Percentiles rank a stretch among this genome's conserved stretches.
These are phyloP conservation scores for Alternaria sp. DNA, from an alignment of 2,329 filamentous ascomycete species.

Conservation along the genomic window DNA sequence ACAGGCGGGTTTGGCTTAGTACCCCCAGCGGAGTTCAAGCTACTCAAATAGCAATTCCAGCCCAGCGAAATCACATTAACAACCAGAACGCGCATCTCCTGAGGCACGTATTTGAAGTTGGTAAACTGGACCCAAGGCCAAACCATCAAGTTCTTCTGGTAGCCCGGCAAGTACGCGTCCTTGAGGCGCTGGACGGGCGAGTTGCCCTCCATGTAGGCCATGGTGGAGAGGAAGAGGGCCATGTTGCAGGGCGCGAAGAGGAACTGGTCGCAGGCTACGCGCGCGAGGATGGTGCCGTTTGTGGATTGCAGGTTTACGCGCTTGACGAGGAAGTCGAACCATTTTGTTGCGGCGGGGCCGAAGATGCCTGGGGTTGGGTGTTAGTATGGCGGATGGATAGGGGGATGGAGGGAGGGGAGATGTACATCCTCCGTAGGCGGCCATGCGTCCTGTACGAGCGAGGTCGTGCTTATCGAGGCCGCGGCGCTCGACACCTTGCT, in stretches of 20 bases:
- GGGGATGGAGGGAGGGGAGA: slow-evolving; percentile 18
- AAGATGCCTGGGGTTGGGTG: slow-evolving; percentile 73
- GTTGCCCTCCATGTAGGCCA: slow-evolving; percentile 81
- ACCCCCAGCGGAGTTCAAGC: slow-evolving; percentile 44
- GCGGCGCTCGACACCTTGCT: slow-evolving; percentile 85
- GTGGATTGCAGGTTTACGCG: slow-evolving; percentile 68
- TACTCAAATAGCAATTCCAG: slow-evolving; percentile 53
- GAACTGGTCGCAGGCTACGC: slow-evolving; percentile 78
- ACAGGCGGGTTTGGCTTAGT: slow-evolving; percentile 12
- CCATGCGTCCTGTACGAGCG: slow-evolving; percentile 77
- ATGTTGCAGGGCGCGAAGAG: slow-evolving; percentile 86
- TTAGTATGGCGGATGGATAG: not conserved
- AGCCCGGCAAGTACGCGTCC: slow-evolving; percentile 72
- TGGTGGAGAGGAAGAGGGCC: slow-evolving; percentile 77
- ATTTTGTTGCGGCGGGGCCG: slow-evolving; percentile 84
- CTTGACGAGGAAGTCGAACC: slow-evolving; percentile 81
- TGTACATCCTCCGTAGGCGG: slow-evolving; percentile 76
- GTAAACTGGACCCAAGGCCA: slow-evolving; percentile 85
- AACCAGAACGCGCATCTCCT: slow-evolving; percentile 82
- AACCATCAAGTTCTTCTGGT: slow-evolving; percentile 84
- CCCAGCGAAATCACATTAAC: slow-evolving; percentile 79
- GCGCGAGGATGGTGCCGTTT: slow-evolving; percentile 74
- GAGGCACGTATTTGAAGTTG: slow-evolving; percentile 87
- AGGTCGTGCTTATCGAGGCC: slow-evolving; percentile 76
- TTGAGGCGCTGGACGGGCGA: slow-evolving; percentile 70